Conservation (phyloP, 2,329 filamentous ascomycete species). For the Periconia digitata region DNA sequence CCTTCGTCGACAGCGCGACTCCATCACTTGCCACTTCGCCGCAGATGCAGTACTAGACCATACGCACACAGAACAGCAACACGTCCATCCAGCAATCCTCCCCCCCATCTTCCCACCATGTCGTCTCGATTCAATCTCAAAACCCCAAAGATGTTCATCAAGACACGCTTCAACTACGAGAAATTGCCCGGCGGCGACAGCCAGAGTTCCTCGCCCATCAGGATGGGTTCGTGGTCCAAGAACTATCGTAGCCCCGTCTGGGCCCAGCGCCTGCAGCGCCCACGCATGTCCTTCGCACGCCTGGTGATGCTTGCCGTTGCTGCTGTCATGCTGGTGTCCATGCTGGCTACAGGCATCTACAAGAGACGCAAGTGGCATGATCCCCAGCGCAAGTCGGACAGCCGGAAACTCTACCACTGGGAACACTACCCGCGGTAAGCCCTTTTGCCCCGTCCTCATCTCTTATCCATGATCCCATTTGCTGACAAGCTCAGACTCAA, state of each 20-base stretch:
- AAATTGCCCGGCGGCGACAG: slow-evolving; percentile 47
- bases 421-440: slow-evolving; percentile 48
- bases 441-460: slow-evolving; percentile 1
- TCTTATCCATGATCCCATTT: neutral
- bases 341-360: slow-evolving; percentile 48
- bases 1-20: neutral
- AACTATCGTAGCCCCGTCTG: slow-evolving; percentile 39
- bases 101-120: slow-evolving; percentile 27
- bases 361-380: slow-evolving; percentile 38
- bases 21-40: slow-evolving; percentile 6
- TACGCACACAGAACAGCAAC: slow-evolving; percentile 14
- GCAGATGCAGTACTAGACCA: slow-evolving; percentile 31
- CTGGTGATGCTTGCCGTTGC: slow-evolving; percentile 45
- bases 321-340: slow-evolving; percentile 43
- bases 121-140: slow-evolving; percentile 46
- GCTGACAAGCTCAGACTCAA: slow-evolving; percentile 41
- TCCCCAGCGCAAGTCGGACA: slow-evolving; percentile 35
- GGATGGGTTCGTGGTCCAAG: slow-evolving; percentile 40
- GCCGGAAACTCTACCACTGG: slow-evolving; percentile 46
- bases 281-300: slow-evolving; percentile 46
- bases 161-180: slow-evolving; percentile 50
- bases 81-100: neutral
- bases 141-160: slow-evolving; percentile 48
- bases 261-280: slow-evolving; percentile 43
- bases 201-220: slow-evolving; percentile 44